A percentile compares a stretch with the other conserved stretches of the same genome.
These are phyloP conservation scores for Hypoxylon sp. DNA, from an alignment of 2,329 filamentous ascomycete species.

Conservation along the genomic window DNA sequence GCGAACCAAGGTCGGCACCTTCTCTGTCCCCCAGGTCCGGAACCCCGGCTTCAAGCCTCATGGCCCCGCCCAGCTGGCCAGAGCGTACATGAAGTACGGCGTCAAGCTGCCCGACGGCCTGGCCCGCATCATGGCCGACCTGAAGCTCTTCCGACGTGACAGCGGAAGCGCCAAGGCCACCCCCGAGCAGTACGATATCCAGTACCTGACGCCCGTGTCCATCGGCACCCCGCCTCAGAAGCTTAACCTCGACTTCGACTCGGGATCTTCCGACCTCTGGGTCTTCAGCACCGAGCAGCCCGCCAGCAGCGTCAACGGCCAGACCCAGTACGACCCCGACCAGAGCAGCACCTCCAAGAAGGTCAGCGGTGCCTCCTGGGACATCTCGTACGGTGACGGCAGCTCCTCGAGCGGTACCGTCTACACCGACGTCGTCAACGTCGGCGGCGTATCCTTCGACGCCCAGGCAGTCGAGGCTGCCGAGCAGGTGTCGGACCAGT, in stretches of 20 bases:
- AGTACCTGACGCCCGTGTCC: constrained; percentile 45
- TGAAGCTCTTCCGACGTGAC: constrained; percentile 35
- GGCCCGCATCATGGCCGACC: constrained; percentile 36
- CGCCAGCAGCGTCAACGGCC: constrained; percentile 37
- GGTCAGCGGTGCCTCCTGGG: constrained; percentile 41
- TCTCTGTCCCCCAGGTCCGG: constrained; percentile 40
- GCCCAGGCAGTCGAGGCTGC: constrained; percentile 47
- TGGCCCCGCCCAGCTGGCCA: constrained; percentile 41
- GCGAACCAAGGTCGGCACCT: constrained; percentile 36
- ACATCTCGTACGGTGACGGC: constrained; percentile 46
- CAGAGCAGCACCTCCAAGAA: constrained; percentile 40
- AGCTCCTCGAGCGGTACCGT: constrained; percentile 47
- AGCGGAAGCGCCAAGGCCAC: constrained; percentile 40
- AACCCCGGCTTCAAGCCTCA: constrained; percentile 41
- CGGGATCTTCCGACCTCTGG: constrained; percentile 49
- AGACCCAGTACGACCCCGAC: constrained; percentile 41
- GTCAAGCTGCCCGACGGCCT: constrained; percentile 39
- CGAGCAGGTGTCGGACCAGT: constrained; percentile 39
- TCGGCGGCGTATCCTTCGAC: constrained; percentile 43
- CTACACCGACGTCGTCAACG: constrained; percentile 45
- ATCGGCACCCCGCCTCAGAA: constrained; percentile 47
- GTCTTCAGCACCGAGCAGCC: constrained; percentile 45
- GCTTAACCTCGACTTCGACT: constrained; percentile 48
- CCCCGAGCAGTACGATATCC: constrained; percentile 43
- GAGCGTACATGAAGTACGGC: constrained; percentile 45